Evolutionary conservation across 2,329 filamentous ascomycete genomes (phyloP), one percentile per base, ranked within the genome.

Genomic region (Cercospora berteroae): DNA sequence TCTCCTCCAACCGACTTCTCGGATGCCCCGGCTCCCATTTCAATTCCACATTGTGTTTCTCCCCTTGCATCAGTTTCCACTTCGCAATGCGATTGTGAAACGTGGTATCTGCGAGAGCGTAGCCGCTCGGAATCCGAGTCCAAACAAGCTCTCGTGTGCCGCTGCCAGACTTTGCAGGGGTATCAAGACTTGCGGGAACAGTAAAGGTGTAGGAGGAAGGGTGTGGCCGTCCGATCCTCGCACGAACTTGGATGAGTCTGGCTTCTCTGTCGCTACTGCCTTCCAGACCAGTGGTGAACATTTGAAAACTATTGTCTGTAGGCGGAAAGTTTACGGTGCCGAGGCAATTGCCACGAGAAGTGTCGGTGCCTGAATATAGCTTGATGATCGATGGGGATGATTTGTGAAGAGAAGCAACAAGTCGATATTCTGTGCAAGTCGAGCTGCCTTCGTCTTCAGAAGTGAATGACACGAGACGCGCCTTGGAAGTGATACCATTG

Each of bases 11-110:
- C 50, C 62, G 57, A 33, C 42, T 57, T 16, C 20, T 57, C 10
- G 57, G 55, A 27, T 55, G 31, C n/a, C 44, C 44, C 12, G 42
- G 44, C 52, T 60, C 33, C 60, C 60, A 64, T 36, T 36, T 16
- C 25, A 67, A 23, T n/a, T 62, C 50, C 2, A 61, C 67, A 33
- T 63, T 36, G 31, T 64, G 52, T 50, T 64, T 67, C 57, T 64
- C 18, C 12, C 42, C 52, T 25, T 48, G 25, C n/a, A 65, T 52
- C 0, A 63, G 31, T 18, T 55, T 36, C 56, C 61, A 67, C 12
- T 33, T 66, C 18, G 64, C 67, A 16, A 69, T 59, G 5, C 36
- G 31, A 25, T 29, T 42, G 20, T 64, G 60, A 33, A 31, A 63
- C 13, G 50, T 44, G n/a, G 66, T 62, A 5, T 67, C 67, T 16